Base-by-base conservation (phyloP, 169 alveolate genomes). In the Cryptosporidium bovis region DNA sequence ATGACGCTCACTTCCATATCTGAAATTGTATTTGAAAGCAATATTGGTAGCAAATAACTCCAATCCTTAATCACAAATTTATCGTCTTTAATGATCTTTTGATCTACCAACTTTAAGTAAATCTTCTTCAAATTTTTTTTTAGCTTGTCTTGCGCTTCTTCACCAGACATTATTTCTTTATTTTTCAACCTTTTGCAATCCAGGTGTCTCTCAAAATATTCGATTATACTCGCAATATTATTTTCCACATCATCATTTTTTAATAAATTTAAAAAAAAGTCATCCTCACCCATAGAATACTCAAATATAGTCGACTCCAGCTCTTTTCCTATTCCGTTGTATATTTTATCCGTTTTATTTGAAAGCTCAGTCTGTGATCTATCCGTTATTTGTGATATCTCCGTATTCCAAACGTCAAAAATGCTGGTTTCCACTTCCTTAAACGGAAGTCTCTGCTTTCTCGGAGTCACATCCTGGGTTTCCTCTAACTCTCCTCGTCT, bases 331-430 rank as follows among this genome's bases (percentile, higher is more conserved):
- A 77, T 50, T 20, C 87, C 71, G 5, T 77, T 34, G 20, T 44
- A 77, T 27, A 77, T 18, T 36, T 62, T 56, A 8, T 56, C 33
- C 10, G 50, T 71, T 62, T 44, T 77, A 12, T 50, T 40, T 4
- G 60, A 27, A 18, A 62, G 60, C 15, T 34, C 64, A 2, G 36
- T 71, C 51, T 60, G 87, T 13, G 24, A 18, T 36, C 51, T 46
- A 15, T 77, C 87, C 12, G 87, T 77, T 15, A 77, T 46, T 29
- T 7, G 7, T 16, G 71, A 7, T 4, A 77, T 77, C 27, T 77
- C 87, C 4, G 77, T 44, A 77, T 77, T 77, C 87, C 87, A 77
- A 44, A 58, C 87, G 46, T 77, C 51, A 60, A 77, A 56, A 56
- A 60, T 60, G 56, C 56, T 77, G 44, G 18, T 60, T 7, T 16